A percentile compares a stretch with the other conserved stretches of the same genome.
Evolutionary conservation across 306 rosid genomes (phyloP).

Genomic region (Quercus aquifolioides): DNA sequence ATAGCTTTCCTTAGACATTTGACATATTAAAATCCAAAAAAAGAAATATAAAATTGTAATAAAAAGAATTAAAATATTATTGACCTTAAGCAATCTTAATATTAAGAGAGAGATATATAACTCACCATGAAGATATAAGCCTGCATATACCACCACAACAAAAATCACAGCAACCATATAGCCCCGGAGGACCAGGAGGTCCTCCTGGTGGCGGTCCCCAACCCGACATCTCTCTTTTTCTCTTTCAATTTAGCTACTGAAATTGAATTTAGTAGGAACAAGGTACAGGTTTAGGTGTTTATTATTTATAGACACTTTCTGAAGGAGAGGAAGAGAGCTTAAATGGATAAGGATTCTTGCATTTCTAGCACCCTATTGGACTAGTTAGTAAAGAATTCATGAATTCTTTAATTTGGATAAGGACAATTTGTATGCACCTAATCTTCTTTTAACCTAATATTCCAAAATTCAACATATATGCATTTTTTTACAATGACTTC

Average conservation of each 20-base stretch:
- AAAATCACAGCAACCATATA: background rate
- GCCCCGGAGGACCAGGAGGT: background rate
- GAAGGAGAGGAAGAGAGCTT: background rate
- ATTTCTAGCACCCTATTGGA: background rate
- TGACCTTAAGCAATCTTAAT: background rate
- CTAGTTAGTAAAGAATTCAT: background rate
- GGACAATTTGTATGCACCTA: background rate
- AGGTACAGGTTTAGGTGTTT: background rate
- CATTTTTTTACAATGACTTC: too few species aligned
- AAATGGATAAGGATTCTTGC: background rate
- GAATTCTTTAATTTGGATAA: background rate
- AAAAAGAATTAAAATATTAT: background rate
- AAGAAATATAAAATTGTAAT: background rate
- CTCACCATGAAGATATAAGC: conserved; percentile 3
- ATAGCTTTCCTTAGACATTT: background rate
- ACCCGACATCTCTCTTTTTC: background rate
- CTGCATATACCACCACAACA: background rate
- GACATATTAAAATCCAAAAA: background rate
- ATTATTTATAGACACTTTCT: background rate
- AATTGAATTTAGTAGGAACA: background rate
- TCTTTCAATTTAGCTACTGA: background rate
- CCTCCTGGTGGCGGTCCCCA: conserved; percentile 13
- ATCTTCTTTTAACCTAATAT: background rate
- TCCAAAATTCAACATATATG: background rate
- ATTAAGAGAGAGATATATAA: background rate